Conservation (phyloP, 306 rosid species). For the Inga oerstediana region DNA sequence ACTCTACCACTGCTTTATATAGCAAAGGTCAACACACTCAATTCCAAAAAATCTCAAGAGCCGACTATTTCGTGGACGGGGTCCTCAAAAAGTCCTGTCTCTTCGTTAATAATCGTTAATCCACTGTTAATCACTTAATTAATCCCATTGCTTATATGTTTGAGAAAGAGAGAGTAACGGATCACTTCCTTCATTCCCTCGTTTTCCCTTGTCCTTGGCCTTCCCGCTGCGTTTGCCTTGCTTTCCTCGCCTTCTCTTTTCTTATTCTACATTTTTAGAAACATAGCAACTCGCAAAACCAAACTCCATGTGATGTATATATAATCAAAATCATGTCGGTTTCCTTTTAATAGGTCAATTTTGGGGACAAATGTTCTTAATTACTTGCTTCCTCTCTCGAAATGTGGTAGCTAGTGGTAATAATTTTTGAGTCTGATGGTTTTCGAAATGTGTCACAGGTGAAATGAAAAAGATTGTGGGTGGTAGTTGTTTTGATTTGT, state of each 20-base stretch:
- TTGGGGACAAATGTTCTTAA: not conserved
- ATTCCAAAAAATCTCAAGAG: not conserved
- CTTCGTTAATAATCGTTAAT: not conserved
- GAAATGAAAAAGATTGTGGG: slow-evolving; percentile 17
- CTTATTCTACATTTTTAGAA: not conserved
- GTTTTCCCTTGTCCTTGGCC: not conserved
- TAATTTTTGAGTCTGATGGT: not conserved
- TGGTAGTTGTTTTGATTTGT: not conserved
- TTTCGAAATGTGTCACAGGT: not conserved
- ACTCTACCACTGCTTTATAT: too few species aligned
- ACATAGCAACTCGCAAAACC: not conserved
- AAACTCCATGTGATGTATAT: not conserved
- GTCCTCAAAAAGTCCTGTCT: not conserved
- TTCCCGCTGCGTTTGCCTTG: slow-evolving; percentile 32
- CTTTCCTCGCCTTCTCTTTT: slow-evolving; percentile 28
- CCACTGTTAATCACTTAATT: not conserved
- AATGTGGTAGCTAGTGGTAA: slow-evolving; percentile 20
- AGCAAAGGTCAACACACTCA: not conserved
- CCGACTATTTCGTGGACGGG: not conserved
- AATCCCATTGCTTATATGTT: not conserved
- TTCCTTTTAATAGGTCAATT: not conserved
- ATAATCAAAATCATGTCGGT: not conserved
- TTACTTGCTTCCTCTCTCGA: not conserved
- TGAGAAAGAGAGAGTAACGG: not conserved
- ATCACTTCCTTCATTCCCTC: not conserved